Conservation (phyloP, 257 asterid genomes). For the Voacanga thouarsii region DNA sequence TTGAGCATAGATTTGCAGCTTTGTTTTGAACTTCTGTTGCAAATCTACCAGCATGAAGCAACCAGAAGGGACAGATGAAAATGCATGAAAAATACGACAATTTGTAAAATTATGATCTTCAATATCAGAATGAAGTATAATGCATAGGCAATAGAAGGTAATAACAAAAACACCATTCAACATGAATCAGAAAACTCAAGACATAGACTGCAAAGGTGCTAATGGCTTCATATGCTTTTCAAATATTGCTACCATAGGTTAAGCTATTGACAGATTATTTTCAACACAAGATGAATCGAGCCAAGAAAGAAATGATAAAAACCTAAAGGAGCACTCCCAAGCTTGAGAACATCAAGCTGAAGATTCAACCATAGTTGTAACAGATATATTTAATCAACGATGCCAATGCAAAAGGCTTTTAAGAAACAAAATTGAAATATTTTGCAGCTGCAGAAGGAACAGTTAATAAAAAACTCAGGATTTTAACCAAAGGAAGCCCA, state of each 20-base stretch:
- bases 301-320: background rate
- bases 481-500: background rate
- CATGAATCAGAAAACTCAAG: too few relatives aligned
- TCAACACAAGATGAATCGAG: background rate
- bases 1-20: conserved; percentile 37
- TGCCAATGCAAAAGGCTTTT: background rate
- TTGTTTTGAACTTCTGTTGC: conserved; percentile 29
- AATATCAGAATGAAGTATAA: background rate
- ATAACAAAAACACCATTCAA: too few relatives aligned
- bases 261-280: background rate
- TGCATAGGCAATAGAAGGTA: too few relatives aligned
- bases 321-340: background rate
- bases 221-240: background rate
- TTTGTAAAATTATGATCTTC: background rate
- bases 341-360: background rate
- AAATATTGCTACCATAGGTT: background rate
- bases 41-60: conserved; percentile 2
- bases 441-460: background rate
- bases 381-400: background rate
- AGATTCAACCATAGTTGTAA: background rate
- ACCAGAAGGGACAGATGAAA: background rate
- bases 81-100: background rate
- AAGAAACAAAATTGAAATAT: background rate
- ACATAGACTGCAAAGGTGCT: too few relatives aligned
- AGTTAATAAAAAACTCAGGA: background rate